phyloP scores from a whole-genome alignment of 2,329 filamentous ascomycete species.

The Diaporthe sp. region DNA sequence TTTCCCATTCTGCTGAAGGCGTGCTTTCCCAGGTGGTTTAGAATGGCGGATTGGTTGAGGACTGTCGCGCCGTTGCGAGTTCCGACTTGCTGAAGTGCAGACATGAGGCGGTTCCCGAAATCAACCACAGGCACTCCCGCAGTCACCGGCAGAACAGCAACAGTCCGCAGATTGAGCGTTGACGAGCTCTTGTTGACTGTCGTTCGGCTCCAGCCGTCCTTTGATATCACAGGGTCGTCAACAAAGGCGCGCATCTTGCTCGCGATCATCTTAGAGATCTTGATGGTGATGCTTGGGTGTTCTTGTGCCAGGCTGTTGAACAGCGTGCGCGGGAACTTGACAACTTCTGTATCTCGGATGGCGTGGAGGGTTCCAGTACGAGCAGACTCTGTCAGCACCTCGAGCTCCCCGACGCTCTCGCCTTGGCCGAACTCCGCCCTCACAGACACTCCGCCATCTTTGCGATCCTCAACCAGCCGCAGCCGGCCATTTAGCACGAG shows the following conservation, averaged over 20 bases:
- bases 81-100: conserved; percentile 89
- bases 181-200: conserved; percentile 80
- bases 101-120: conserved; percentile 90
- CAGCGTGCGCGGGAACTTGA: conserved; percentile 93
- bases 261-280: conserved; percentile 98
- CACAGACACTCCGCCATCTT: conserved; percentile 86
- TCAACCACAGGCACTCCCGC: conserved; percentile 94
- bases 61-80: conserved; percentile 91
- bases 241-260: conserved; percentile 92
- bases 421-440: conserved; percentile 96
- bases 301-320: conserved; percentile 99
- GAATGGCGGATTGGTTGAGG: conserved; percentile 91
- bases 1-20: conserved; percentile 99
- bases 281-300: conserved; percentile 98
- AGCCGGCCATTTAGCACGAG: conserved; percentile 95
- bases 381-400: conserved; percentile 94
- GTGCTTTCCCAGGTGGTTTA: conserved; percentile 95
- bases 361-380: conserved; percentile 94
- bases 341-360: conserved; percentile 95
- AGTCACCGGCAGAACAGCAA: conserved; percentile 91
- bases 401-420: conserved; percentile 96
- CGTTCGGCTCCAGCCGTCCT: conserved; percentile 71
- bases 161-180: conserved; percentile 91
- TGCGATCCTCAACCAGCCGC: conserved; percentile 84
- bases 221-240: conserved; percentile 80